phyloP scores from a whole-genome alignment of 208 protist genomes.

The Acanthamoeba sp. region DNA sequence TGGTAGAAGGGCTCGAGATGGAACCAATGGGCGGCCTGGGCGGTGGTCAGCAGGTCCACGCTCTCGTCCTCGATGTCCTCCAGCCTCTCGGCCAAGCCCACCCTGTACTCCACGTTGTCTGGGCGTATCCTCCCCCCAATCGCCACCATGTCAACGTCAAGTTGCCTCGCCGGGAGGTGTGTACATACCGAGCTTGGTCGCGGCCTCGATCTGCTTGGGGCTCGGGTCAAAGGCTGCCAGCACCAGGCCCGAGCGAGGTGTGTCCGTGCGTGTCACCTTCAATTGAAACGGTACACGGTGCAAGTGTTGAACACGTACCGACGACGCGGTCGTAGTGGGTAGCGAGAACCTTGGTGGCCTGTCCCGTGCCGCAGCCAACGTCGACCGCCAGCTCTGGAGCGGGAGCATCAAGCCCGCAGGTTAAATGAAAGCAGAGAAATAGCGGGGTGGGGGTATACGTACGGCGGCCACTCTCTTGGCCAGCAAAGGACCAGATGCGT shows the following conservation, averaged over 20 bases:
- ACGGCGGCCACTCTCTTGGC: neutral
- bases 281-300: too few species aligned
- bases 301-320: constrained; percentile 27
- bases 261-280: too few species aligned
- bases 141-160: too few species aligned
- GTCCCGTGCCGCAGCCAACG: constrained; percentile 64
- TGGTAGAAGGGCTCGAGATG: constrained; percentile 32
- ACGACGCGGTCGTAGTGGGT: constrained; percentile 43
- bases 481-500: neutral
- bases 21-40: constrained; percentile 63
- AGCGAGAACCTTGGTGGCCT: constrained; percentile 59
- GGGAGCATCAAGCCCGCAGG: neutral
- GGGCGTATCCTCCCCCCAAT: neutral
- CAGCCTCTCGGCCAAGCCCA: neutral
- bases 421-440: neutral
- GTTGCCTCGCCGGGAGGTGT: neutral
- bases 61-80: neutral
- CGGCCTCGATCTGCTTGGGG: constrained; percentile 34
- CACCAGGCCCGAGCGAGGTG: neutral
- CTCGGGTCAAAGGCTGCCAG: constrained; percentile 19
- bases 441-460: neutral
- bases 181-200: neutral
- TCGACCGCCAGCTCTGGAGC: constrained; percentile 51
- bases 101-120: constrained; percentile 49
- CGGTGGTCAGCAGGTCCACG: constrained; percentile 40